Conservation (phyloP, 345 rosid genomes). For the Eucalyptus fibrosa region DNA sequence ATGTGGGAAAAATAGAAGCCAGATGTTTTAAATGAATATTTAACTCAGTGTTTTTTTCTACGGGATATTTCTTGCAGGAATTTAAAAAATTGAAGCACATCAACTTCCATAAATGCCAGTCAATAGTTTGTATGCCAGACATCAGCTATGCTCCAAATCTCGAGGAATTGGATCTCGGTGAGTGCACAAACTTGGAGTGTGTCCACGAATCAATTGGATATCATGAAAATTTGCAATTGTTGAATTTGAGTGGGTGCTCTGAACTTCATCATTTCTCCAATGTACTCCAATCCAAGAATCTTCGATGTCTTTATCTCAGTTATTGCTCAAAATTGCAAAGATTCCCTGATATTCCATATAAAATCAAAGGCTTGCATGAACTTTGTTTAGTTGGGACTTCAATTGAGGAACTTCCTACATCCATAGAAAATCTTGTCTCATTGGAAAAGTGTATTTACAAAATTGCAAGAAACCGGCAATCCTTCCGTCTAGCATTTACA, state of each 20-base stretch:
- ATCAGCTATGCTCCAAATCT: not conserved
- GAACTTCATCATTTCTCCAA: not conserved
- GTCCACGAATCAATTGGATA: not conserved
- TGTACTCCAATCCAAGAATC: not conserved
- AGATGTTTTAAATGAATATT: not conserved
- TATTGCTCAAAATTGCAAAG: not conserved
- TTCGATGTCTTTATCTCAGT: accelerated
- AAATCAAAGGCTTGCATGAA: accelerated
- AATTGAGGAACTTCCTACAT: too few species aligned
- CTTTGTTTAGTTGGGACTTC: accelerated
- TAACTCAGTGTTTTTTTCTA: not conserved
- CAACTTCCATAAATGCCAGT: not conserved
- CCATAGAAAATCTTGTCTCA: too few species aligned
- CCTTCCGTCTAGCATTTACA: too few species aligned
- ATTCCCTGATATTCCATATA: not conserved
- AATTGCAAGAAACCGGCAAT: too few species aligned
- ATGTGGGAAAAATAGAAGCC: not conserved
- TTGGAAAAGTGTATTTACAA: accelerated
- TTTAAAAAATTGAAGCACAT: not conserved
- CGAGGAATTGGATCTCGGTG: not conserved
- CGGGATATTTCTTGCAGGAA: not conserved
- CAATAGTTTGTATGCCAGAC: not conserved
- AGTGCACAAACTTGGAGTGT: not conserved
- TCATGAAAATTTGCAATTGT: not conserved
- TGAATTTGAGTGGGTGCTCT: not conserved